Conservation (phyloP, 331 rosid genomes). For the Dryas integrifolia region DNA sequence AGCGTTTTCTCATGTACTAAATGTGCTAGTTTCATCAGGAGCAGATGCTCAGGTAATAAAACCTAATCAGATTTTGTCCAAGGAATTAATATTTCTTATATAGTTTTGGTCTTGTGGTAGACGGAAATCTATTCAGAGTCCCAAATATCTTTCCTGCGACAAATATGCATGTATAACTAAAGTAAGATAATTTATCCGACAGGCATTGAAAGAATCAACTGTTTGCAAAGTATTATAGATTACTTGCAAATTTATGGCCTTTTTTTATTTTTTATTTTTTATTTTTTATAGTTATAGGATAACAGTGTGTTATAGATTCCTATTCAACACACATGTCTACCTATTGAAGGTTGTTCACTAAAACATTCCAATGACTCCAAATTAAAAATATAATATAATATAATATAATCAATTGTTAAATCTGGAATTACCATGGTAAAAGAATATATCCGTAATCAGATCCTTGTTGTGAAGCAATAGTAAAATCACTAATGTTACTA, state of each 20-base stretch:
- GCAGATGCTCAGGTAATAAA: constrained; percentile 88
- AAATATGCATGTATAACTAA: not conserved
- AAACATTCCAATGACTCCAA: constrained; percentile 1
- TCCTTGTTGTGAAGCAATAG: not conserved
- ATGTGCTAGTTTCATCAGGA: constrained; percentile 89
- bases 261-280: not conserved
- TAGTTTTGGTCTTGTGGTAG: not conserved
- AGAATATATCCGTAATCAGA: not conserved
- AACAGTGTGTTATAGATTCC: not conserved
- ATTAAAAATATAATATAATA: not conserved
- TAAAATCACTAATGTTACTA: not conserved
- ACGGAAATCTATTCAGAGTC: not conserved
- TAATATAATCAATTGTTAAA: constrained; percentile 1
- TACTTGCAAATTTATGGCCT: not conserved
- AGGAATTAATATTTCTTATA: not conserved
- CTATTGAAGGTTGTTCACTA: constrained; percentile 1
- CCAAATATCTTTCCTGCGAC: not conserved
- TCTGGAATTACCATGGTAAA: not conserved
- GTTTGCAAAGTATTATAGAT: not conserved
- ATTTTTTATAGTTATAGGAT: not conserved
- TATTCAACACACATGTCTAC: not conserved
- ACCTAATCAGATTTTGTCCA: not conserved
- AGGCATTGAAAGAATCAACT: not conserved
- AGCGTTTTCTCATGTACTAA: constrained; percentile 84
- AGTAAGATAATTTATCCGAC: not conserved